Evolutionary conservation across 2,329 filamentous ascomycete species (phyloP).

Genomic region (Diaporthe nobilis): DNA sequence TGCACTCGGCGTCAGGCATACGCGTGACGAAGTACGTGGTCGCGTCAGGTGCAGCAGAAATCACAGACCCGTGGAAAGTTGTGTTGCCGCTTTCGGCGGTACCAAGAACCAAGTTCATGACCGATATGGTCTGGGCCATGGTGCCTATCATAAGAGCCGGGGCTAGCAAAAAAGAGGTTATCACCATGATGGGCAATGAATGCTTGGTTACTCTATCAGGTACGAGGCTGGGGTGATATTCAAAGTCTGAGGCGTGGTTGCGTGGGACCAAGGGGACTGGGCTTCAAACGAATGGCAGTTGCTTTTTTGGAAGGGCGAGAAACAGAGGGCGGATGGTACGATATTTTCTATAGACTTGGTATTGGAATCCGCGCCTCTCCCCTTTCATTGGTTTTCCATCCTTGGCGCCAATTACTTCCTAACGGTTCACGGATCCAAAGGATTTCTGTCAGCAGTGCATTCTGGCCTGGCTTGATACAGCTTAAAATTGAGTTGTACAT

Average conservation of each 20-base stretch:
- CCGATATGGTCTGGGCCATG: conserved; percentile 29
- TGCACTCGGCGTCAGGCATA: background rate
- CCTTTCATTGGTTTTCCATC: no score
- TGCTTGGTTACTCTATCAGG: background rate
- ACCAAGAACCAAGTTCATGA: conserved; percentile 32
- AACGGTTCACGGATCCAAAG: no score
- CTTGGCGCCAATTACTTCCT: no score
- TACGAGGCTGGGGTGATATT: background rate
- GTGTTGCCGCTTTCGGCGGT: conserved; percentile 14
- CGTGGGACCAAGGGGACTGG: background rate
- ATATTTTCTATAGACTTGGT: no score
- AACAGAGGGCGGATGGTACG: no score
- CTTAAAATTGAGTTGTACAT: no score
- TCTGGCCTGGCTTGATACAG: no score
- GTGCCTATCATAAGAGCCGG: background rate
- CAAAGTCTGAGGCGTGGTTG: background rate
- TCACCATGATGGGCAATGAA: background rate
- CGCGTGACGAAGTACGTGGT: conserved; percentile 28
- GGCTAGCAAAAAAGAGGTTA: background rate
- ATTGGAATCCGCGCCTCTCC: no score
- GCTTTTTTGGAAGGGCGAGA: no score
- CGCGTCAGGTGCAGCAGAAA: conserved; percentile 30
- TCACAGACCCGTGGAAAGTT: conserved; percentile 17
- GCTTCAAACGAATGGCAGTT: background rate
- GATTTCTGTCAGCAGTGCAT: no score